A percentile compares a stretch with the other conserved stretches of the same genome.
Conservation (phyloP, 202 grass and related monocot genomes). For the Carex arenaria region DNA sequence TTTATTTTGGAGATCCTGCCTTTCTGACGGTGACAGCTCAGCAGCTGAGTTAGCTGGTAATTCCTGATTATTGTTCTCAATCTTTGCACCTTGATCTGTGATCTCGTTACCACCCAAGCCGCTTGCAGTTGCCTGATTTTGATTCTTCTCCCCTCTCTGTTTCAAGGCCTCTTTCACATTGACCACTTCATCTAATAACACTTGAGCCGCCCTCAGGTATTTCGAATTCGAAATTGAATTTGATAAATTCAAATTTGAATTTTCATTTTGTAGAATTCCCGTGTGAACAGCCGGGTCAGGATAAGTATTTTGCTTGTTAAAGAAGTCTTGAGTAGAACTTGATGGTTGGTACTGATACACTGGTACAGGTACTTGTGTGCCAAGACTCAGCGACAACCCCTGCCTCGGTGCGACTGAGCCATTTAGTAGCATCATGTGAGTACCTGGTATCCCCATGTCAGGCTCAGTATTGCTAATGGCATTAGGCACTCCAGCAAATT, state of each 20-base stretch:
- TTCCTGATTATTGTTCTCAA: conserved; percentile 47
- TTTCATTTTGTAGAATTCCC: conserved; percentile 26
- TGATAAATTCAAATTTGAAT: conserved; percentile 34
- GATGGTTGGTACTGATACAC: conserved; percentile 57
- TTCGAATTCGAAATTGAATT: conserved; percentile 62
- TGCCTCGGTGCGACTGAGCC: conserved; percentile 41
- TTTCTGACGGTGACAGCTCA: conserved; percentile 70
- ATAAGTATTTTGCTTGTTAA: conserved; percentile 22
- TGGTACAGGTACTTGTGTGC: conserved; percentile 64
- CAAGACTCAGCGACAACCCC: conserved; percentile 80
- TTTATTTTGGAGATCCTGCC: conserved; percentile 95
- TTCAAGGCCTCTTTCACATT: conserved; percentile 67
- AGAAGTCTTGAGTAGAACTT: conserved; percentile 30
- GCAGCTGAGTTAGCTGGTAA: conserved; percentile 31
- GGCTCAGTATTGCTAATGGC: conserved; percentile 7
- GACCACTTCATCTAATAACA: conserved; percentile 76
- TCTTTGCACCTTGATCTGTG: conserved; percentile 30
- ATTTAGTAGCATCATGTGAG: conserved; percentile 68
- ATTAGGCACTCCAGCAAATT: conserved; percentile 18
- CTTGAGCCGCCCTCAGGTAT: conserved; percentile 66
- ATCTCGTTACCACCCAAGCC: conserved; percentile 35
- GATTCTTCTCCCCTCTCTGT: conserved; percentile 44
- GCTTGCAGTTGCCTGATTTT: conserved; percentile 37
- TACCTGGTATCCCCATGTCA: conserved; percentile 41
- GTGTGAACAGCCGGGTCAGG: conserved; percentile 19